phyloP scores from a whole-genome alignment of 805 yeast species.

The Metschnikowia drakensbergensis region DNA sequence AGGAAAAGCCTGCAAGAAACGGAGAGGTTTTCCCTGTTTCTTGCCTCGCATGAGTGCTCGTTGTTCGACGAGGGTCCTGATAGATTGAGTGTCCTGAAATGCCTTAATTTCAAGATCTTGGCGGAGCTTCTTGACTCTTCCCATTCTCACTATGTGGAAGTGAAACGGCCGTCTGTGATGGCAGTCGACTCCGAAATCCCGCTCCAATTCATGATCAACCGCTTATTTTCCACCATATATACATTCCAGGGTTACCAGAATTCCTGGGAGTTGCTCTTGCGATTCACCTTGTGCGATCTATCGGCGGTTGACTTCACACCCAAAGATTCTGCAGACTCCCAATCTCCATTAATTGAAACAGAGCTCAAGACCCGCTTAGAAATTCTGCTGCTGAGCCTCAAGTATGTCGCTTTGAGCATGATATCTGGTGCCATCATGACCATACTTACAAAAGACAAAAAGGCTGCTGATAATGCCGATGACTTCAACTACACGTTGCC shows the following conservation, averaged over 20 bases:
- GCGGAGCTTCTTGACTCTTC: constrained; percentile 15
- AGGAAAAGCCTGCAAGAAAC: constrained; percentile 35
- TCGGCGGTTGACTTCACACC: constrained; percentile 29
- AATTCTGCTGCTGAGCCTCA: constrained; percentile 21
- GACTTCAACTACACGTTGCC: constrained; percentile 18
- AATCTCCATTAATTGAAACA: constrained; percentile 18
- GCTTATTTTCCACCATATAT: constrained; percentile 32
- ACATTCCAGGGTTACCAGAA: constrained; percentile 29
- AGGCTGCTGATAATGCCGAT: constrained; percentile 15
- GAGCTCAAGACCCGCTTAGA: constrained; percentile 30
- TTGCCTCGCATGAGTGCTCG: constrained; percentile 26
- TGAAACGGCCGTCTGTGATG: constrained; percentile 3
- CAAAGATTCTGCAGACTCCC: constrained; percentile 15
- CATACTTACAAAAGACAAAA: constrained; percentile 25
- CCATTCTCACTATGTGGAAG: constrained; percentile 4
- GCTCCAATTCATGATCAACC: constrained; percentile 9
- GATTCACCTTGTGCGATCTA: constrained; percentile 43
- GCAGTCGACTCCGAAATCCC: not conserved
- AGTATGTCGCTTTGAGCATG: constrained; percentile 30
- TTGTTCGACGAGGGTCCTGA: constrained; percentile 23
- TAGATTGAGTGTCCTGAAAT: constrained; percentile 19
- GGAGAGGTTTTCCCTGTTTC: constrained; percentile 31
- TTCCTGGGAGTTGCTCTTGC: constrained; percentile 37
- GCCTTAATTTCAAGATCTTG: constrained; percentile 22
- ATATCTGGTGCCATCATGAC: constrained; percentile 38